A percentile compares a stretch with the other conserved stretches of the same genome.
Evolutionary conservation across 768 basidiomycete genomes (phyloP).

Genomic region (Xanthoconium stramineum): DNA sequence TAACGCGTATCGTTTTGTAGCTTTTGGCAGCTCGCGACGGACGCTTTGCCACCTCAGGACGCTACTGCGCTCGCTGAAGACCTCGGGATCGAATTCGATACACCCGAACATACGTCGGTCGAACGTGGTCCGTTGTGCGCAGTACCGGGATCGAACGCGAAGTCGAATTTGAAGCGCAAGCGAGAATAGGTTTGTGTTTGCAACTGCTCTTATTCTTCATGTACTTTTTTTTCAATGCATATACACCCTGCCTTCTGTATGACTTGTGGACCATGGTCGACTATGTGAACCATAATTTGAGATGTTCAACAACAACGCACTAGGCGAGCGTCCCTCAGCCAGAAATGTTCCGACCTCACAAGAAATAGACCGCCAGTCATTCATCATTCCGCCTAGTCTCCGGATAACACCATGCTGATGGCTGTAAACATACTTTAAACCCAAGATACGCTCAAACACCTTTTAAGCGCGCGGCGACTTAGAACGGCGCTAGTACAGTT

Average conservation of each 20-base stretch:
- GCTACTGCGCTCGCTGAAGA: slow-evolving; percentile 66
- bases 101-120: slow-evolving; percentile 61
- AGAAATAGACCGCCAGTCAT: no score
- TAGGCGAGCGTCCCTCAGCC: no score
- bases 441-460: no score
- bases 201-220: not conserved
- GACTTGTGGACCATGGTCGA: not conserved
- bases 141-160: slow-evolving; percentile 23
- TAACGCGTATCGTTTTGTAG: slow-evolving; percentile 37
- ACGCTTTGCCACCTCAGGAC: slow-evolving; percentile 64
- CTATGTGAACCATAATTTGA: not conserved
- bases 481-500: no score
- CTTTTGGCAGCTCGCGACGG: slow-evolving; percentile 71
- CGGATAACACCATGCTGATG: no score
- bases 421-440: no score
- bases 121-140: slow-evolving; percentile 63
- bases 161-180: slow-evolving; percentile 50
- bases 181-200: slow-evolving; percentile 27
- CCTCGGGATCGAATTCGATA: slow-evolving; percentile 78
- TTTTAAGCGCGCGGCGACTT: no score
- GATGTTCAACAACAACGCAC: not conserved
- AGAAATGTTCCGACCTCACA: no score
- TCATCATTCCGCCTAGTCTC: no score
- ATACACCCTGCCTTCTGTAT: not conserved
- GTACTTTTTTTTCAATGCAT: not conserved